phyloP scores from a whole-genome alignment of 352 stramenopile species.

The Lagenidium giganteum region DNA sequence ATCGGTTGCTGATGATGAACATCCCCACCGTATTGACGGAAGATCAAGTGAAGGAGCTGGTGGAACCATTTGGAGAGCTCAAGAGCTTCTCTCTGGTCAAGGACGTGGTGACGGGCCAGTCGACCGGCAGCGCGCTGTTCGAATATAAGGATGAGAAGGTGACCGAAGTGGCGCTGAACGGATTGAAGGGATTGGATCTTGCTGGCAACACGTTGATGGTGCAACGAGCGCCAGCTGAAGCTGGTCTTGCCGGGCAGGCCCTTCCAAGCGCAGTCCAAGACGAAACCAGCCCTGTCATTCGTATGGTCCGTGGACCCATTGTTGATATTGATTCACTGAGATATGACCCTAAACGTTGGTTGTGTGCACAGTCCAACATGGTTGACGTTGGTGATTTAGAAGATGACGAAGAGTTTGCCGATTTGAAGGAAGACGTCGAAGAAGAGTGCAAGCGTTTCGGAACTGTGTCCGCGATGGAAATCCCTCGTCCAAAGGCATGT shows the following conservation, averaged over 20 bases:
- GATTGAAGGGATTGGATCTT: constrained; percentile 75
- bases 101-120: constrained; percentile 35
- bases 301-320: background rate
- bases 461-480: constrained; percentile 58
- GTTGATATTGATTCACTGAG: background rate
- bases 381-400: constrained; percentile 77
- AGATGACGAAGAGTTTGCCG: constrained; percentile 83
- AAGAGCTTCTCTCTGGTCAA: constrained; percentile 64
- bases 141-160: constrained; percentile 68
- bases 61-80: constrained; percentile 76
- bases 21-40: constrained; percentile 73
- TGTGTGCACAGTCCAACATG: constrained; percentile 73
- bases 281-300: background rate
- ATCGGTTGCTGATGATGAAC: constrained; percentile 77
- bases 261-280: background rate
- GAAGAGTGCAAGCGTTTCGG: constrained; percentile 88
- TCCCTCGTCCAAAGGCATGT: constrained; percentile 75
- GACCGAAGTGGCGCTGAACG: constrained; percentile 52
- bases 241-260: constrained; percentile 3
- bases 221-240: constrained; percentile 37
- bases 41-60: constrained; percentile 78
- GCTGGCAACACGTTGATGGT: constrained; percentile 62
- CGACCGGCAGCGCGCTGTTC: constrained; percentile 71
- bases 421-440: constrained; percentile 87
- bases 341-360: too few relatives aligned